phyloP scores from a whole-genome alignment of 495 filamentous ascomycete genomes.

The Saxophila tyrrhenica region DNA sequence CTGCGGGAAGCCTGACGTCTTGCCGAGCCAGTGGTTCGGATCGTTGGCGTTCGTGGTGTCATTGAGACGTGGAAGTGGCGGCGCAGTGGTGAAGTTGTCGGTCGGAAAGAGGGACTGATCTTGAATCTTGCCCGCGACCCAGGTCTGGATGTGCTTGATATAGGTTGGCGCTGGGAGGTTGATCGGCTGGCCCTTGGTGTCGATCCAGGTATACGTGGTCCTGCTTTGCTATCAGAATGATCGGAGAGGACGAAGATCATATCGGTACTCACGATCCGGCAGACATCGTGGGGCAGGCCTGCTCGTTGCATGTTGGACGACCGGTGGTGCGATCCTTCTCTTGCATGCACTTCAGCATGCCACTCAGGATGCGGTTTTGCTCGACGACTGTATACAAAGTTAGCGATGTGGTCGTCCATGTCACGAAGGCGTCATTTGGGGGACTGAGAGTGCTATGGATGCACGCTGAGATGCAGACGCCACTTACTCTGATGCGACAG shows the following conservation, averaged over 20 bases:
- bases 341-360: conserved; percentile 71
- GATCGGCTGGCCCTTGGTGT: conserved; percentile 44
- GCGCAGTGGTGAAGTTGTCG: conserved; percentile 42
- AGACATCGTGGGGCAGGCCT: conserved; percentile 80
- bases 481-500: conserved; percentile 78
- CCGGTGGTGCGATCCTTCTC: conserved; percentile 61
- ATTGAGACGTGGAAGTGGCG: conserved; percentile 36
- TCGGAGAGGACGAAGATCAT: neutral
- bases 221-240: conserved; percentile 34
- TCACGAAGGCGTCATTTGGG: neutral
- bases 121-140: conserved; percentile 85
- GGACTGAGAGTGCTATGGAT: neutral
- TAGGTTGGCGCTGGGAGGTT: conserved; percentile 52
- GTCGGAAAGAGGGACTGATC: conserved; percentile 75
- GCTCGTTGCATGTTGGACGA: conserved; percentile 66
- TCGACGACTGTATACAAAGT: conserved; percentile 76
- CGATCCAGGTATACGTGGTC: conserved; percentile 86
- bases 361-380: conserved; percentile 75
- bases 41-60: conserved; percentile 38
- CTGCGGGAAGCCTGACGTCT: conserved; percentile 76
- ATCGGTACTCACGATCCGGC: conserved; percentile 63
- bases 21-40: conserved; percentile 66
- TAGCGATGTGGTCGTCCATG: conserved; percentile 1
- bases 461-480: neutral
- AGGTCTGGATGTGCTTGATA: conserved; percentile 80